phyloP scores from a whole-genome alignment of 805 yeast species.

The Maudiozyma pseudohumilis region DNA sequence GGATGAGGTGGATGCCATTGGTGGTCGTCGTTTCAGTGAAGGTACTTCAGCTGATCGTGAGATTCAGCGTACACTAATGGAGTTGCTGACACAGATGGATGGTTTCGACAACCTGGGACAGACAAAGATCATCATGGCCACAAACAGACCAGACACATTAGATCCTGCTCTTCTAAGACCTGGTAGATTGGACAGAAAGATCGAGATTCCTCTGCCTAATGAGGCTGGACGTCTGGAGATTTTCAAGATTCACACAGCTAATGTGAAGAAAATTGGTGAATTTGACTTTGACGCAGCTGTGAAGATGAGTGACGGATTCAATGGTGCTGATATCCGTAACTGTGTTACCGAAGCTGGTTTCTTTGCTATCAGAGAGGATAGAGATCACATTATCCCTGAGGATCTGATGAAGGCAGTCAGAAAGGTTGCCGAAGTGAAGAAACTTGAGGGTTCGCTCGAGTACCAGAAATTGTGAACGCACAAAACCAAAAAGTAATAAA shows the following conservation, averaged over 20 bases:
- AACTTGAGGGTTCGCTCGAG: constrained; percentile 90
- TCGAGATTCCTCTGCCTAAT: constrained; percentile 91
- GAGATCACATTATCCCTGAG: constrained; percentile 86
- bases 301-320: constrained; percentile 97
- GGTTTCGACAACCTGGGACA: constrained; percentile 95
- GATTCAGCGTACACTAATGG: constrained; percentile 96
- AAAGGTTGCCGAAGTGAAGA: constrained; percentile 93
- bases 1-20: constrained; percentile 99
- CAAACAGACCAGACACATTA: constrained; percentile 96
- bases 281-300: constrained; percentile 95
- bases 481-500: too few species aligned
- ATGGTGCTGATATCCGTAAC: constrained; percentile 96
- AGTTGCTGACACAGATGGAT: constrained; percentile 93
- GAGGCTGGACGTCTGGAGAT: constrained; percentile 92
- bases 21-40: constrained; percentile 94
- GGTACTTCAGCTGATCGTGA: constrained; percentile 99
- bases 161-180: constrained; percentile 97
- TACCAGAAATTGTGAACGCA: constrained; percentile 76
- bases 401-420: constrained; percentile 97
- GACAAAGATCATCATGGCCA: constrained; percentile 96
- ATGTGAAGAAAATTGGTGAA: constrained; percentile 84
- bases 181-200: constrained; percentile 92
- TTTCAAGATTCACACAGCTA: constrained; percentile 83
- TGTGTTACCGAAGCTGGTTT: constrained; percentile 98
- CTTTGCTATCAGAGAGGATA: constrained; percentile 94